A percentile compares a stretch with the other conserved stretches of the same genome.
Evolutionary conservation across 2,329 filamentous ascomycete genomes (phyloP).

Genomic region (Ophiostoma australiae): DNA sequence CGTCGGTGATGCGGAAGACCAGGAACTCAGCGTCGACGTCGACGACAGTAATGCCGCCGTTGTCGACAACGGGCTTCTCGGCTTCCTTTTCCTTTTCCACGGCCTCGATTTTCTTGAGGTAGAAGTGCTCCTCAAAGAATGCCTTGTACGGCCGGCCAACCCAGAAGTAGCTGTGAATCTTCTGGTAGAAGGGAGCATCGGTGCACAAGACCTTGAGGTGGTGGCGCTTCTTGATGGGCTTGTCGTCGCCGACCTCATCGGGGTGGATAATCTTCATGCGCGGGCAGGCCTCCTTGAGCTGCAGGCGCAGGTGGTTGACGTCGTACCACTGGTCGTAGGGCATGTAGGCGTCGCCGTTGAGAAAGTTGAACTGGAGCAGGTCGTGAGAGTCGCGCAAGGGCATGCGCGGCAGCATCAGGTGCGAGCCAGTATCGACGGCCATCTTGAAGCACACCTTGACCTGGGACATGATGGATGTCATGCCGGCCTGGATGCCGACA

Average conservation of each 20-base stretch:
- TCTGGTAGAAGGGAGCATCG: constrained; percentile 30
- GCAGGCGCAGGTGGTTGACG: constrained; percentile 30
- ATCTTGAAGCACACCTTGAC: constrained; percentile 37
- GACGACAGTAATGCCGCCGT: constrained; percentile 33
- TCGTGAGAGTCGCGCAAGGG: constrained; percentile 34
- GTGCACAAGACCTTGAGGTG: constrained; percentile 29
- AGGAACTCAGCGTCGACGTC: constrained; percentile 34
- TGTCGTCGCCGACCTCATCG: constrained; percentile 25
- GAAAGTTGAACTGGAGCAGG: constrained; percentile 34
- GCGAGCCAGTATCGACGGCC: constrained; percentile 34
- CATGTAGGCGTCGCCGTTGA: constrained; percentile 33
- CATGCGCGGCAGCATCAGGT: constrained; percentile 34
- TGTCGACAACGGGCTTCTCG: constrained; percentile 9
- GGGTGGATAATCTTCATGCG: constrained; percentile 34
- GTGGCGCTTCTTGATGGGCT: constrained; percentile 28
- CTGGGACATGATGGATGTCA: constrained; percentile 36
- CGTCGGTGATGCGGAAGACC: constrained; percentile 37
- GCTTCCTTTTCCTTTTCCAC: constrained; percentile 19
- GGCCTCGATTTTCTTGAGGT: constrained; percentile 16
- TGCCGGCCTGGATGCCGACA: constrained; percentile 33
- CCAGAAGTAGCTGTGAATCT: constrained; percentile 34
- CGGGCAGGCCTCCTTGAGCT: constrained; percentile 32
- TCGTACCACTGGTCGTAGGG: constrained; percentile 37
- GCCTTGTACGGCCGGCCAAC: constrained; percentile 31
- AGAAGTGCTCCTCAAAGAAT: constrained; percentile 29